Percentiles rank a stretch among this genome's conserved stretches.
These are phyloP conservation scores for Kwoniella sp. DNA, from an alignment of 768 basidiomycete genomes.

Conservation along the genomic window DNA sequence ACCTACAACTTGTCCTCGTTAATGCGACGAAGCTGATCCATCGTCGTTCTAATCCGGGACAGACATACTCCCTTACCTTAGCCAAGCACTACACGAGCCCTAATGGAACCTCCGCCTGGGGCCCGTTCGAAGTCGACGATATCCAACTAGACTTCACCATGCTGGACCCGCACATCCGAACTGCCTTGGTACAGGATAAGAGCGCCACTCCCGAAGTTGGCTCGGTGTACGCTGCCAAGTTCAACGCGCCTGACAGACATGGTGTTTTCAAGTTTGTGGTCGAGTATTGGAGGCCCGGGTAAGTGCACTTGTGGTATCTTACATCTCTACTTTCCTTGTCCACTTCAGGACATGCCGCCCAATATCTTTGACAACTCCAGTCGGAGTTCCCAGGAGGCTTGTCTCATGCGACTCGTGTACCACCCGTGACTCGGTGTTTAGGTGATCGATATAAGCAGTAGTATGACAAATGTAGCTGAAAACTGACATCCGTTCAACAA, in stretches of 20 bases:
- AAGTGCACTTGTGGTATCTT: slow-evolving; percentile 49
- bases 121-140: slow-evolving; percentile 71
- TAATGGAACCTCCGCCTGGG: slow-evolving; percentile 62
- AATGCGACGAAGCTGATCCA: neutral
- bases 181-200: slow-evolving; percentile 65
- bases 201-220: slow-evolving; percentile 6
- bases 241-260: slow-evolving; percentile 91
- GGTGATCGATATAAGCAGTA: no score
- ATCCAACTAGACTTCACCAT: slow-evolving; percentile 96
- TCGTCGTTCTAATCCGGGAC: no score
- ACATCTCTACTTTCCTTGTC: no score
- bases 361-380: no score
- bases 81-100: slow-evolving; percentile 65
- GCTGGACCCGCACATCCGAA: slow-evolving; percentile 95
- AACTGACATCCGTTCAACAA: no score
- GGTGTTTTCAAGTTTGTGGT: slow-evolving; percentile 98
- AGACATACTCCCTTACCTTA: slow-evolving; percentile 76
- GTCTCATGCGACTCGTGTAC: no score
- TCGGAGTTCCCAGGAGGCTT: no score
- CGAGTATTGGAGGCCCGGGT: slow-evolving; percentile 88
- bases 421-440: no score
- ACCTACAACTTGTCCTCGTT: no score
- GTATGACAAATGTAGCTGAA: no score
- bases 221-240: slow-evolving; percentile 70
- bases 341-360: no score